Evolutionary conservation across 1,139 yeast genomes (phyloP).

Genomic region (Scheffersomyces illinoinensis): DNA sequence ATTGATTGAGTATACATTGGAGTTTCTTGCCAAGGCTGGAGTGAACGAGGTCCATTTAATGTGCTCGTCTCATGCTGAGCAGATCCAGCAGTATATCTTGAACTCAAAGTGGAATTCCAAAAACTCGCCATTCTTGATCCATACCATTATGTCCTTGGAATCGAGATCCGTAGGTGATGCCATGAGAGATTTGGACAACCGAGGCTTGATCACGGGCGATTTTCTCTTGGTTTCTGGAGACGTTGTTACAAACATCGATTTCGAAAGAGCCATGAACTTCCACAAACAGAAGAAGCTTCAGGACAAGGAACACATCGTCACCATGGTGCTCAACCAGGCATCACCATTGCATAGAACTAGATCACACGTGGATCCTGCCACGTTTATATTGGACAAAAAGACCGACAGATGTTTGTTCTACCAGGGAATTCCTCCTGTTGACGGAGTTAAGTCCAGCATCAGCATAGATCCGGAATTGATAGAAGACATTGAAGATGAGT

Average conservation of each 20-base stretch:
- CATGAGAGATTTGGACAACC: conserved; percentile 89
- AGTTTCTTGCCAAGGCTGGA: conserved; percentile 87
- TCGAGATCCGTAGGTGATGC: conserved; percentile 95
- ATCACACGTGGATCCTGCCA: conserved; percentile 76
- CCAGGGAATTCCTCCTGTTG: conserved; percentile 70
- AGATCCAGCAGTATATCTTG: conserved; percentile 78
- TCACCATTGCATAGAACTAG: conserved; percentile 84
- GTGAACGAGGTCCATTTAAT: conserved; percentile 87
- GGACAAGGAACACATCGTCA: conserved; percentile 89
- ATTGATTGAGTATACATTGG: conserved; percentile 89
- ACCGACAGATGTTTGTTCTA: conserved; percentile 80
- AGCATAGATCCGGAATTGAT: conserved; percentile 82
- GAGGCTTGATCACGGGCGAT: conserved; percentile 88
- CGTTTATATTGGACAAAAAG: conserved; percentile 74
- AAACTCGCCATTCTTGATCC: conserved; percentile 76
- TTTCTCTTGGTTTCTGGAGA: conserved; percentile 91
- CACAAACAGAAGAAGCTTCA: conserved; percentile 69
- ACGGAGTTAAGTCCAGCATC: conserved; percentile 49
- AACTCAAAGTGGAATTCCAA: conserved; percentile 76
- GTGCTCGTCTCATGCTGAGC: conserved; percentile 90
- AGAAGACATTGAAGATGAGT: conserved; percentile 70
- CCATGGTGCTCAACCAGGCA: conserved; percentile 89
- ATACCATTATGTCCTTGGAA: conserved; percentile 82
- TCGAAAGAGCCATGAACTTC: conserved; percentile 66
- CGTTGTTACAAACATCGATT: conserved; percentile 87